Conservation (phyloP, 148 eudicot species). For the Cornus controversa region DNA sequence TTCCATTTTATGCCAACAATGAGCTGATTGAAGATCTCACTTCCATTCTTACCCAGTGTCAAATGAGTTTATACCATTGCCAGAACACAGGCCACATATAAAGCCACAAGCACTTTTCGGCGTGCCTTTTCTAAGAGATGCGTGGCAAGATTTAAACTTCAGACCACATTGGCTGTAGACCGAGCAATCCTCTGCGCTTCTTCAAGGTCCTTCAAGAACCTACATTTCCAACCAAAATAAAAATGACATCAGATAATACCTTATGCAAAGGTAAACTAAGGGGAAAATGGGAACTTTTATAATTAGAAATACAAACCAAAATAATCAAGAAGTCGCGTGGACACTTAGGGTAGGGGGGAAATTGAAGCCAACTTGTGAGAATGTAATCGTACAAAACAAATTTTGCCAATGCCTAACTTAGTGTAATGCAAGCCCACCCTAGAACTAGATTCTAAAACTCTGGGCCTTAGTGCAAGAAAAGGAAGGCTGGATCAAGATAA, state of each 20-base stretch:
- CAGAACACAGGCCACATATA: not conserved
- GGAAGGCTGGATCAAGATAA: not conserved
- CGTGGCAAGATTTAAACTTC: conserved; percentile 11
- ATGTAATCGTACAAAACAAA: not conserved
- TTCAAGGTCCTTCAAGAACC: conserved; percentile 92
- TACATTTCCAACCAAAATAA: conserved; percentile 20
- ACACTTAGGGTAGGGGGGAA: not conserved
- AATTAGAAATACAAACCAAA: not conserved
- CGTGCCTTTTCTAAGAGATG: not conserved
- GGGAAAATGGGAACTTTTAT: not conserved
- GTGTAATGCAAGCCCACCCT: not conserved
- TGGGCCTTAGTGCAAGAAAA: not conserved
- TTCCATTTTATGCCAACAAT: not conserved
- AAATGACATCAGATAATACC: not conserved
- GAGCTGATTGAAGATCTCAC: not conserved
- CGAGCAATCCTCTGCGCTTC: conserved; percentile 76
- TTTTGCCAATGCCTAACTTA: not conserved
- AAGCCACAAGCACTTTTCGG: not conserved
- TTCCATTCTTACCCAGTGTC: not conserved
- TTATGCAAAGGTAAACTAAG: not conserved
- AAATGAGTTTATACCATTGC: not conserved
- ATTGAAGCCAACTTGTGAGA: not conserved
- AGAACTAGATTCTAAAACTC: not conserved
- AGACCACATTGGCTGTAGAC: conserved; percentile 45
- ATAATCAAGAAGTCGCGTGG: not conserved